phyloP scores from a whole-genome alignment of 495 filamentous ascomycete genomes.

The Penicillium taxi region DNA sequence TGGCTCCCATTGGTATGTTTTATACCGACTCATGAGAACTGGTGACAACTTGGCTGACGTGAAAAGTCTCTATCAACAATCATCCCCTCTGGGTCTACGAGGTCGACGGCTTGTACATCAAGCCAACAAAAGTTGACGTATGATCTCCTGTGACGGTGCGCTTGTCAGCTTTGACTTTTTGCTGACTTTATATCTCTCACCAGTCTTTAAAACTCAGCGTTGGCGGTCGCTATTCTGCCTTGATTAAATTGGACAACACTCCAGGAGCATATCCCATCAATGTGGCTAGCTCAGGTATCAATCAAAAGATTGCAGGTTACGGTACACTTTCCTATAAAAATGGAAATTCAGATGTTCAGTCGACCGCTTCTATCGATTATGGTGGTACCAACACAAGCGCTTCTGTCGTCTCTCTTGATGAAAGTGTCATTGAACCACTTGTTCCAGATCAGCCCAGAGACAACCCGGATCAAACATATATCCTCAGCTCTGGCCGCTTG shows the following conservation, averaged over 20 bases:
- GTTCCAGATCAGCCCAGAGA: conserved; percentile 22
- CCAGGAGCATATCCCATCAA: conserved; percentile 27
- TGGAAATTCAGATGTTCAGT: conserved; percentile 7
- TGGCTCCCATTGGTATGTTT: conserved; percentile 24
- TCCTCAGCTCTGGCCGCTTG: conserved; percentile 26
- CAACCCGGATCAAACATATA: conserved; percentile 28
- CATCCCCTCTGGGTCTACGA: conserved; percentile 37
- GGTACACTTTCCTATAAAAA: conserved; percentile 25
- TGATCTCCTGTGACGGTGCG: too few species aligned
- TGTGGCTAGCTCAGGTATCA: conserved; percentile 17
- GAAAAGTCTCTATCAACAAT: conserved; percentile 39
- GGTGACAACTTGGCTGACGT: too few species aligned
- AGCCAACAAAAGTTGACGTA: too few species aligned
- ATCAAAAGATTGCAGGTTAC: conserved; percentile 27
- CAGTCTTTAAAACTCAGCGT: too few species aligned
- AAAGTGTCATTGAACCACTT: conserved; percentile 27
- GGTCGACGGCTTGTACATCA: conserved; percentile 32
- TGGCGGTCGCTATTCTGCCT: conserved; percentile 30
- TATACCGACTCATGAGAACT: too few species aligned
- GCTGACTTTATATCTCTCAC: too few species aligned
- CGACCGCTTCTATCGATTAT: conserved; percentile 32
- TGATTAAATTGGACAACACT: conserved; percentile 30
- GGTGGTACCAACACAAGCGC: conserved; percentile 26
- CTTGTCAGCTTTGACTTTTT: too few species aligned
- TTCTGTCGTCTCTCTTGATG: conserved; percentile 25